Conservation (phyloP, 805 yeast genomes). For the Hanseniaspora taiwanica region DNA sequence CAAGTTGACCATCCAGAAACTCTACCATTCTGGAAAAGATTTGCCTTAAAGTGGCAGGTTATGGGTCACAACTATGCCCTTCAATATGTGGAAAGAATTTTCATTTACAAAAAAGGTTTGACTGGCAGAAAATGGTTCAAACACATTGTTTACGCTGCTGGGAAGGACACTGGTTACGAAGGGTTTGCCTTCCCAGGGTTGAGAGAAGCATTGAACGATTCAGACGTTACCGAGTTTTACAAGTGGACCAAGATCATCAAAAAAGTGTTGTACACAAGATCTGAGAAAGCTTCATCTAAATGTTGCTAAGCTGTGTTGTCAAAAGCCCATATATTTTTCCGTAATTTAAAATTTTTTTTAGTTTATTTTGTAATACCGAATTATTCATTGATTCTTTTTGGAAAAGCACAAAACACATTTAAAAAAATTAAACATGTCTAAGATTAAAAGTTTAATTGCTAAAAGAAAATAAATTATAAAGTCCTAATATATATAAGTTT, state of each 20-base stretch:
- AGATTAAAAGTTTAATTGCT: no score
- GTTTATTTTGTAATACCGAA: no score
- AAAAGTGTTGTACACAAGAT: conserved; percentile 2
- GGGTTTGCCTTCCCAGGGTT: conserved; percentile 42
- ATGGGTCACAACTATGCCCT: conserved; percentile 24
- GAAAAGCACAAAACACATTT: no score
- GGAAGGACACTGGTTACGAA: conserved; percentile 43
- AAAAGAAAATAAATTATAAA: no score
- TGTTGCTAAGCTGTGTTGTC: neutral
- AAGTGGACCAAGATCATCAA: conserved; percentile 18
- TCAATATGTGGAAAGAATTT: conserved; percentile 31
- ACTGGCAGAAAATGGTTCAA: conserved; percentile 39
- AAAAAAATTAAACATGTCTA: no score
- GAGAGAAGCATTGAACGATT: conserved; percentile 39
- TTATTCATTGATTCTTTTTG: no score
- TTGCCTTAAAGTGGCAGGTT: conserved; percentile 16
- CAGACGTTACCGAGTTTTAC: conserved; percentile 23
- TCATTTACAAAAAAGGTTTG: conserved; percentile 33
- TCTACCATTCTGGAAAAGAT: conserved; percentile 22
- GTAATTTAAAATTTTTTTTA: no score
- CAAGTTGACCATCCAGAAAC: conserved; percentile 20
- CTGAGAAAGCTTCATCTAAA: neutral
- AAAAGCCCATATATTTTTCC: no score
- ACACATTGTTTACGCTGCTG: conserved; percentile 39
- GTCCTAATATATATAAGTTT: no score